phyloP scores from a whole-genome alignment of 2,329 filamentous ascomycete genomes.

The Berkeleyomyces basicola region DNA sequence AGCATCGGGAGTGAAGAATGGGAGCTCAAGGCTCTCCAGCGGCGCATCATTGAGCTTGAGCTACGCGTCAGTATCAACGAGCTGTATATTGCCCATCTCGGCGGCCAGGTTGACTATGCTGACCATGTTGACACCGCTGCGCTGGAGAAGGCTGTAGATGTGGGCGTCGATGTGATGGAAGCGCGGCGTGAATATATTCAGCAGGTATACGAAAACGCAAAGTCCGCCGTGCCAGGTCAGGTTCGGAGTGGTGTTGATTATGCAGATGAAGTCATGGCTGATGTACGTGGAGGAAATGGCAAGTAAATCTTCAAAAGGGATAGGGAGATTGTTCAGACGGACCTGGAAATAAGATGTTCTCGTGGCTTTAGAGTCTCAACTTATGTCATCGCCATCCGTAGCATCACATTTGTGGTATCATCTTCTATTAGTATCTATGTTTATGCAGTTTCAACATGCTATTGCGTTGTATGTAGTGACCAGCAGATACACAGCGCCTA shows the following conservation, averaged over 20 bases:
- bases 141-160: neutral
- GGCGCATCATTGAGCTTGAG: conserved; percentile 3
- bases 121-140: conserved; percentile 1
- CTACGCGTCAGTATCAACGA: neutral
- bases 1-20: neutral
- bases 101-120: neutral
- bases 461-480: neutral
- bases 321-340: neutral
- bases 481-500: neutral
- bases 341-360: neutral
- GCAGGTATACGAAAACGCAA: neutral
- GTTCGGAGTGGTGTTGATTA: neutral
- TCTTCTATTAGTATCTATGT: neutral
- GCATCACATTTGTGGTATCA: neutral
- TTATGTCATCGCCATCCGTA: neutral
- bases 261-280: neutral
- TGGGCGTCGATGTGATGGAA: neutral
- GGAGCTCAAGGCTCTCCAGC: neutral
- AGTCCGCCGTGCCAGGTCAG: neutral
- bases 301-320: neutral
- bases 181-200: neutral
- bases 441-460: neutral
- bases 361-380: neutral
- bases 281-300: neutral
- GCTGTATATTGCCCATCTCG: neutral